These are phyloP conservation scores for Cyclocybe aegerita DNA, from an alignment of 768 basidiomycete genomes.

Conservation along the genomic window DNA sequence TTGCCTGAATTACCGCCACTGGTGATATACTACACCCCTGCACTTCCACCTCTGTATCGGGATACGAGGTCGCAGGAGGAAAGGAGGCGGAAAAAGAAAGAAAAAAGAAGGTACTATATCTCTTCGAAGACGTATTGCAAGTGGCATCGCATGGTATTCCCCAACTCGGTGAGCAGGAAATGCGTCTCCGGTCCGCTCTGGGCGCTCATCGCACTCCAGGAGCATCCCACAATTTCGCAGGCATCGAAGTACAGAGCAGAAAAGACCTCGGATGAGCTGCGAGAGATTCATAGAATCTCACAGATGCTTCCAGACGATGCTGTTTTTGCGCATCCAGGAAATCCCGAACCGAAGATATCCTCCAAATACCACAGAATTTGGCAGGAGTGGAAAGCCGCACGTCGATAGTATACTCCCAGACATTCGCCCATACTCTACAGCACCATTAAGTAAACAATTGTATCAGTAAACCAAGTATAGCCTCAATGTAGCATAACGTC, in stretches of 20 bases:
- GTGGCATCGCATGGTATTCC: slow-evolving; percentile 21
- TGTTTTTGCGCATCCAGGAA: slow-evolving; percentile 2
- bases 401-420: not conserved
- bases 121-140: slow-evolving; percentile 14
- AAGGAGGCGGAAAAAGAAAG: not conserved
- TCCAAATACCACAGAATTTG: slow-evolving; percentile 15
- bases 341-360: not conserved
- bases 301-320: slow-evolving; percentile 12
- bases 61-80: not conserved
- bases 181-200: not conserved
- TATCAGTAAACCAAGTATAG: not conserved
- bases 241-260: slow-evolving; percentile 9
- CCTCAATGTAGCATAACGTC: not conserved
- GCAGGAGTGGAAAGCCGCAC: slow-evolving; percentile 8
- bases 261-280: slow-evolving; percentile 10
- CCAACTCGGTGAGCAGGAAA: slow-evolving; percentile 7
- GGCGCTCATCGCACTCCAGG: not conserved
- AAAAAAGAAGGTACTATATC: slow-evolving; percentile 3
- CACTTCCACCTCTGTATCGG: slow-evolving; percentile 12
- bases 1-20: slow-evolving; percentile 13
- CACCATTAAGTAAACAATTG: not conserved
- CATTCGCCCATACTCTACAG: not conserved
- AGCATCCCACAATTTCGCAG: slow-evolving; percentile 12
- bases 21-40: slow-evolving; percentile 22
- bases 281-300: slow-evolving; percentile 13